A percentile compares a stretch with the other conserved stretches of the same genome.
Evolutionary conservation across 1,139 yeast species (phyloP).

Genomic region (Pneumocystis wakefieldiae): DNA sequence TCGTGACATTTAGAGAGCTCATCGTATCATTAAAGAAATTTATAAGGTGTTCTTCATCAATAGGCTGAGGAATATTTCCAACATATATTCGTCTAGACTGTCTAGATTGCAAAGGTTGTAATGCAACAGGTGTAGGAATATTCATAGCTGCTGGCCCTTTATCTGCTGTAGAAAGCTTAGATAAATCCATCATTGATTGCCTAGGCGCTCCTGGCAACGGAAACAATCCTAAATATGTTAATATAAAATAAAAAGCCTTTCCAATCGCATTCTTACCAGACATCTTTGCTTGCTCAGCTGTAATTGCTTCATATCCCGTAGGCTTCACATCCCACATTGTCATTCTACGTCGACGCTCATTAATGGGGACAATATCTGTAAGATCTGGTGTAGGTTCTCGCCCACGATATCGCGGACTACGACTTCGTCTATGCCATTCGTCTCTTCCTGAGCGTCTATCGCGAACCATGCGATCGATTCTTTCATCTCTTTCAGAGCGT

Average conservation of each 20-base stretch:
- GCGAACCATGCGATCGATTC: neutral
- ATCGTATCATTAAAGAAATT: constrained; percentile 17
- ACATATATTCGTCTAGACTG: constrained; percentile 38
- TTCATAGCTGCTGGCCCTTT: constrained; percentile 25
- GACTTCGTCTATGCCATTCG: constrained; percentile 7
- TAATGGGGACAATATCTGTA: constrained; percentile 29
- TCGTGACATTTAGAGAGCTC: constrained; percentile 12
- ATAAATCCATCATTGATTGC: constrained; percentile 34
- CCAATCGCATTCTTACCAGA: constrained; percentile 33
- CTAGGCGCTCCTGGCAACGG: constrained; percentile 59
- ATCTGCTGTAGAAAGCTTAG: constrained; percentile 37
- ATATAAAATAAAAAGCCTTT: neutral
- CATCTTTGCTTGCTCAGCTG: constrained; percentile 67
- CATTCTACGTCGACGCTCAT: constrained; percentile 32
- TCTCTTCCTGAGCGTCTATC: neutral
- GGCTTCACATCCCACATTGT: constrained; percentile 67
- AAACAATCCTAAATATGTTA: constrained; percentile 28
- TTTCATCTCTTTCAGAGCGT: neutral
- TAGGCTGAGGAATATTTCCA: constrained; percentile 32
- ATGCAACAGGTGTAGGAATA: constrained; percentile 10
- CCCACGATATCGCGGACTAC: constrained; percentile 8
- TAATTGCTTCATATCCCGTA: constrained; percentile 56
- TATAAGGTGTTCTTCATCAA: constrained; percentile 15
- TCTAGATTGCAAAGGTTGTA: constrained; percentile 19
- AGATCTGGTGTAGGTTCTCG: constrained; percentile 18